Base-by-base conservation (phyloP, 2,329 filamentous ascomycete genomes). In the Diaporthe aspalathi region DNA sequence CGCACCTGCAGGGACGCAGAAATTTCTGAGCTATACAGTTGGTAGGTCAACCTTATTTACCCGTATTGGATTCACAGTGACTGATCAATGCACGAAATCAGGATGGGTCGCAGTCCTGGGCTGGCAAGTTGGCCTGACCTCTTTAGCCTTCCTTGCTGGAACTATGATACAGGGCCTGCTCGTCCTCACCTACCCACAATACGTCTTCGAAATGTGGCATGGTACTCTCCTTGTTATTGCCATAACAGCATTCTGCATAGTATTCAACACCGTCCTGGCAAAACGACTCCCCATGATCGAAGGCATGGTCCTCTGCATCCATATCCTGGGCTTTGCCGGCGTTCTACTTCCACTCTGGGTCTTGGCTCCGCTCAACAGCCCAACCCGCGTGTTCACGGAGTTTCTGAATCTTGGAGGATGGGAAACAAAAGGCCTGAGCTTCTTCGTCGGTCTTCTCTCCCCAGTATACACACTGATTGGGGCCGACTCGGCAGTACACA, bases 21-120 rank as follows among this genome's bases (percentile, higher is more conserved):
- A 85, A 70, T 84, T 87, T 63, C 79, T 90, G 7, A 89, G 86
- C 73, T 90, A 90, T 75, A 78, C 86, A 6, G 84, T 84, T 54
- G 86, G 84, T 82, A 66, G 63, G 77, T 69, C 9, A 16, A 17
- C 35, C 43, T 12, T 32, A 2, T n/a, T 29, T 16, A 0, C 3
- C 17, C 35, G n/a, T 20, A 11, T 17, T 2, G n/a, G 8, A 5
- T 12, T 54, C 32, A 16, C 1, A n/a, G 5, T 54, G 32, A 22
- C 67, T 67, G 8, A 70, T 24, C 14, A 8, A 1, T 6, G 11
- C 17, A 22, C n/a, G 24, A 5, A 12, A 22, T 76, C 76, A 72
- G 82, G 84, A 67, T 87, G 85, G 86, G 76, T 87, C 45, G 84
- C 83, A 0, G 81, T 86, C n/a, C 80, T 83, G n/a, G 84, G 81